phyloP scores from a whole-genome alignment of 257 asterid species.

The Catharanthus roseus region DNA sequence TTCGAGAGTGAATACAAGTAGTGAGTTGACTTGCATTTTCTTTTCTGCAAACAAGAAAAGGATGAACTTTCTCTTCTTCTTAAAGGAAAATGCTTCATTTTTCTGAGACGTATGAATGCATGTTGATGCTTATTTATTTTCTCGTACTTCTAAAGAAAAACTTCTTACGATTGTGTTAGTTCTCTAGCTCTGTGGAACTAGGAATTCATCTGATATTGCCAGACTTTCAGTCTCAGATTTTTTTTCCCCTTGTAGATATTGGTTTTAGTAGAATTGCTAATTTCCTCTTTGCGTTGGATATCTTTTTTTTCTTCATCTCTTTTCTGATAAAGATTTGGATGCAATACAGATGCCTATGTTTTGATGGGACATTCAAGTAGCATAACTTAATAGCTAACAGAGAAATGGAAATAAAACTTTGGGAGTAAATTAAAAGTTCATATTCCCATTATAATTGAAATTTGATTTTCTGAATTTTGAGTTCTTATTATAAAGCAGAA shows the following conservation, averaged over 20 bases:
- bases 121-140: background rate
- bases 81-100: background rate
- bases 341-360: background rate
- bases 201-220: background rate
- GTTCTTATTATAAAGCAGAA: background rate
- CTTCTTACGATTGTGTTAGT: background rate
- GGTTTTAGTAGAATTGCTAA: too few species aligned
- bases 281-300: background rate
- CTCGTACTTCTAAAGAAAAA: background rate
- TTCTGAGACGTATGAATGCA: background rate
- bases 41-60: too few species aligned
- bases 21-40: background rate
- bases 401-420: background rate
- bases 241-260: too few species aligned
- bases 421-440: background rate
- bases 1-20: background rate
- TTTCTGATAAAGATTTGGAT: slow-evolving; percentile 1
- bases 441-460: background rate
- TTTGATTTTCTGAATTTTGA: background rate
- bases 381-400: background rate
- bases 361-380: background rate
- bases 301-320: background rate
- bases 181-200: background rate
- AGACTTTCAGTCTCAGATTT: too few species aligned
- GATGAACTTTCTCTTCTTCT: too few species aligned